Conservation (phyloP, 441 rosid genomes). For the Populus trichocarpa region DNA sequence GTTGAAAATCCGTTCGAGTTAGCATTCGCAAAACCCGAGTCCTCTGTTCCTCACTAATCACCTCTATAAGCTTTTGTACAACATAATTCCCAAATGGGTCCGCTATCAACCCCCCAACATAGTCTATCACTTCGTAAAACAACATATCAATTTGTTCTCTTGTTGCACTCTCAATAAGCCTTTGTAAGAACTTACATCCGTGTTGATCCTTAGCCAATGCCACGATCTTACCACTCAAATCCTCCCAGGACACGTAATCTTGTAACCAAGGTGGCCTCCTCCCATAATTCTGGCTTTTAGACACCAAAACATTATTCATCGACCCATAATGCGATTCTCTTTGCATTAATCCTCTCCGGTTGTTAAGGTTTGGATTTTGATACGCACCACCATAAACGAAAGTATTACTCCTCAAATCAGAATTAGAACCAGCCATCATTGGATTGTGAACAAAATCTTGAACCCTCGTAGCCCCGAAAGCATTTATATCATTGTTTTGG, state of each 20-base stretch:
- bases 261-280: background rate
- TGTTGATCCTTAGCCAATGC: slow-evolving; percentile 35
- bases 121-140: slow-evolving; percentile 38
- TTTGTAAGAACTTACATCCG: slow-evolving; percentile 25
- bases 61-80: slow-evolving; percentile 39
- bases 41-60: slow-evolving; percentile 44
- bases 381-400: background rate
- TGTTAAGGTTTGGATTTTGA: background rate
- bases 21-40: slow-evolving; percentile 36
- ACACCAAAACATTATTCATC: background rate
- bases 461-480: background rate
- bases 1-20: slow-evolving; percentile 24
- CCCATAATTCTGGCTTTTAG: background rate
- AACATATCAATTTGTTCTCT: slow-evolving; percentile 34
- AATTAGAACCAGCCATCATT: background rate
- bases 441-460: background rate
- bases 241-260: slow-evolving; percentile 23
- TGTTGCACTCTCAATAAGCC: slow-evolving; percentile 13
- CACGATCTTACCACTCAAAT: slow-evolving; percentile 28
- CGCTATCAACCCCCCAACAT: slow-evolving; percentile 45
- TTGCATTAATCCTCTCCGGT: background rate
- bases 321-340: background rate
- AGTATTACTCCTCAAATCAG: background rate
- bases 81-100: slow-evolving; percentile 54
- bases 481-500: background rate